Conservation (phyloP, 1,284 basidiomycete genomes). For the Tylopilus orsonianus region DNA sequence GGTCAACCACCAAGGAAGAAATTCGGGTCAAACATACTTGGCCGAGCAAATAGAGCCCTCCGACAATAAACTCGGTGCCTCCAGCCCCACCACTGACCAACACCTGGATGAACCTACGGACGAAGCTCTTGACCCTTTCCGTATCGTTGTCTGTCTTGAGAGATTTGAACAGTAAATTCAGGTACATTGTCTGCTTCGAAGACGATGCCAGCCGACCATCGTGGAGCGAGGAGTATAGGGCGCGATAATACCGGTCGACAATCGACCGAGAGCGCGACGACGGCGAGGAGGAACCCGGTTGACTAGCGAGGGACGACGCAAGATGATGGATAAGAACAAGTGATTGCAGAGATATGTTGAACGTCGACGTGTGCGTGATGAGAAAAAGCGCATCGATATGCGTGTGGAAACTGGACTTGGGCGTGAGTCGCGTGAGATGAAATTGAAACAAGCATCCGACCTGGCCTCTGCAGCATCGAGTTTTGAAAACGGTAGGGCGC, state of each 20-base stretch:
- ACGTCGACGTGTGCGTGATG: slow-evolving; percentile 92
- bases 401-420: slow-evolving; percentile 62
- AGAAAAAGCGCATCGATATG: slow-evolving; percentile 95
- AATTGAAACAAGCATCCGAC: slow-evolving; percentile 34
- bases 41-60: slow-evolving; percentile 76
- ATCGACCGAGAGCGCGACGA: slow-evolving; percentile 52
- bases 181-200: slow-evolving; percentile 96
- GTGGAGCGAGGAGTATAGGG: slow-evolving; percentile 86
- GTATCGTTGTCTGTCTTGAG: slow-evolving; percentile 76
- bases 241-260: slow-evolving; percentile 86
- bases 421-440: slow-evolving; percentile 10
- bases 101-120: slow-evolving; percentile 87
- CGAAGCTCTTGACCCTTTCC: slow-evolving; percentile 78
- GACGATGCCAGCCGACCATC: slow-evolving; percentile 82
- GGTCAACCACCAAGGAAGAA: neutral
- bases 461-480: slow-evolving; percentile 56
- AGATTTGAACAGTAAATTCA: slow-evolving; percentile 94
- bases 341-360: slow-evolving; percentile 96
- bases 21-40: slow-evolving; percentile 47
- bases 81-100: slow-evolving; percentile 67
- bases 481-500: slow-evolving; percentile 91
- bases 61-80: slow-evolving; percentile 88
- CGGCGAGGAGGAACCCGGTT: slow-evolving; percentile 38
- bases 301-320: slow-evolving; percentile 45
- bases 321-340: slow-evolving; percentile 93